phyloP scores from a whole-genome alignment of 1,284 basidiomycete species.

The Cystobasidium slooffiae region DNA sequence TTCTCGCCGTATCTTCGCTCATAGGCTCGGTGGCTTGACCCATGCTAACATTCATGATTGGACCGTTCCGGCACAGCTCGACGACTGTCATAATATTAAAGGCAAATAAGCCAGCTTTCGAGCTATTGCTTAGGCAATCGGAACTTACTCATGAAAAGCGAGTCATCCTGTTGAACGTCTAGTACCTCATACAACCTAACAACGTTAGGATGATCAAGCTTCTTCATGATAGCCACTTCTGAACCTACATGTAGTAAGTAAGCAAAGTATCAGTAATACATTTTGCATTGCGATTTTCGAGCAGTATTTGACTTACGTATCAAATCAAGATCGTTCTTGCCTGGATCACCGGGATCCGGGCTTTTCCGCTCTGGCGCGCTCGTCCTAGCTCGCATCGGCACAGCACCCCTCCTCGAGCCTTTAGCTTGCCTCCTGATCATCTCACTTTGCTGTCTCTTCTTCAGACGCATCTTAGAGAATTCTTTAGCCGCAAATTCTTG shows the following conservation, averaged over 20 bases:
- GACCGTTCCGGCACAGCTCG: slow-evolving; percentile 62
- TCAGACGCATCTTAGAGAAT: slow-evolving; percentile 51
- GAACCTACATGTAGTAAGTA: slow-evolving; percentile 37
- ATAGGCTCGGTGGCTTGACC: slow-evolving; percentile 54
- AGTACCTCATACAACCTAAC: slow-evolving; percentile 64
- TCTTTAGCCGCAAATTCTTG: slow-evolving; percentile 53
- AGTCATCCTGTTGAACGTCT: slow-evolving; percentile 62
- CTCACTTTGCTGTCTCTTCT: slow-evolving; percentile 44
- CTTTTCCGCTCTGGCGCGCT: not conserved
- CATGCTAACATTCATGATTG: slow-evolving; percentile 59
- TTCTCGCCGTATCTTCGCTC: slow-evolving; percentile 56
- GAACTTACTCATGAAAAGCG: slow-evolving; percentile 60
- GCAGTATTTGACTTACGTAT: slow-evolving; percentile 14
- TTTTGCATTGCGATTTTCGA: slow-evolving; percentile 10
- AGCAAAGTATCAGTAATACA: slow-evolving; percentile 2
- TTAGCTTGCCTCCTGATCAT: slow-evolving; percentile 40
- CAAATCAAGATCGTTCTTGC: slow-evolving; percentile 36
- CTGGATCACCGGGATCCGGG: slow-evolving; percentile 44
- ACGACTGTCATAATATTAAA: slow-evolving; percentile 54
- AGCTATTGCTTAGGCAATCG: slow-evolving; percentile 43
- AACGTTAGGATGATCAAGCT: slow-evolving; percentile 55
- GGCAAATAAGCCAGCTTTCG: not conserved
- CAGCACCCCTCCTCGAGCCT: slow-evolving; percentile 27
- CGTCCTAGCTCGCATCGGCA: slow-evolving; percentile 12
- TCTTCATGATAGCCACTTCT: slow-evolving; percentile 54